Evolutionary conservation across 1,284 basidiomycete species (phyloP).

Genomic region (Neolentinus lepideus): DNA sequence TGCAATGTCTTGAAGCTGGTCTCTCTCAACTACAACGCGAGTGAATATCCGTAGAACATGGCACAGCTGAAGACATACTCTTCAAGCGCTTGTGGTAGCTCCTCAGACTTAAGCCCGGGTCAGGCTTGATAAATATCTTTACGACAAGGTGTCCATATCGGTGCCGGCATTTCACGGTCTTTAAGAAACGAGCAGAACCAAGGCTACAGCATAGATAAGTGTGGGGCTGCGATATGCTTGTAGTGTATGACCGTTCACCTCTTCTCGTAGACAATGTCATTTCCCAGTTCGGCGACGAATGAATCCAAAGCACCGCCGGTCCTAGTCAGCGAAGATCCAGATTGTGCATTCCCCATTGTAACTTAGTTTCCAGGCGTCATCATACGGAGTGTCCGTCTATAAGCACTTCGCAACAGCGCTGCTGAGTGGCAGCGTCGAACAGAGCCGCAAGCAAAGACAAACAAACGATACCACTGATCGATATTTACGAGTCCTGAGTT

Average conservation of each 20-base stretch:
- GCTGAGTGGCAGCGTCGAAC: too few relatives aligned
- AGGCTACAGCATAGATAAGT: conserved; percentile 39
- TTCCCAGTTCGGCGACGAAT: conserved; percentile 81
- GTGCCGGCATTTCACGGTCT: conserved; percentile 81
- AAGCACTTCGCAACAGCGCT: too few relatives aligned
- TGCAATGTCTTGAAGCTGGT: conserved; percentile 76
- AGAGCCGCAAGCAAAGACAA: too few relatives aligned
- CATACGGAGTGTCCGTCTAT: too few relatives aligned
- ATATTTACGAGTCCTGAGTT: too few relatives aligned
- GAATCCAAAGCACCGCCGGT: conserved; percentile 79
- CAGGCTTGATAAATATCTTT: conserved; percentile 80
- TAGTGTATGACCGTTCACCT: conserved; percentile 45
- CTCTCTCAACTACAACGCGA: conserved; percentile 62
- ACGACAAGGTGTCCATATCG: conserved; percentile 65
- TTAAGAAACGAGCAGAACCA: conserved; percentile 91
- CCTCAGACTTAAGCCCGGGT: conserved; percentile 54
- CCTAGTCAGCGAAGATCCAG: conserved; percentile 55
- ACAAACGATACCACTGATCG: too few relatives aligned
- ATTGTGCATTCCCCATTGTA: conserved; percentile 65
- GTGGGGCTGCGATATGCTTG: background rate
- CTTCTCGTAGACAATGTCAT: conserved; percentile 85
- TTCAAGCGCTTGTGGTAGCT: conserved; percentile 60
- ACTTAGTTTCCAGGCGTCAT: background rate
- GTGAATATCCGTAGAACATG: conserved; percentile 1
- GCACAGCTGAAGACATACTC: conserved; percentile 30